These are phyloP conservation scores for Salix udensis DNA, from an alignment of 345 rosid genomes.

Conservation along the genomic window DNA sequence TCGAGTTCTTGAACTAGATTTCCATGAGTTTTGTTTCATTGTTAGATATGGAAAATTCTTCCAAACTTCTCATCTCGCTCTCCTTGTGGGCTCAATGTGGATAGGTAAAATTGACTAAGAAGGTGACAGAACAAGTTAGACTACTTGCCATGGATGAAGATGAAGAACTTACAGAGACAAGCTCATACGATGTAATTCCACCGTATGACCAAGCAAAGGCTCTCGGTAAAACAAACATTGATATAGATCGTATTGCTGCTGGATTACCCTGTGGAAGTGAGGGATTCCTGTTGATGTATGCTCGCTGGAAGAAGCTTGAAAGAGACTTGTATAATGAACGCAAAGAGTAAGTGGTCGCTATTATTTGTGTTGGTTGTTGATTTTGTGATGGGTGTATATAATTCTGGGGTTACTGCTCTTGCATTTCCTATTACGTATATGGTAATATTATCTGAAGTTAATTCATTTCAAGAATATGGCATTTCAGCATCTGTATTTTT, in stretches of 20 bases:
- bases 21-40: background rate
- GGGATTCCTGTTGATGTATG: slow-evolving; percentile 97
- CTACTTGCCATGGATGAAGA: slow-evolving; percentile 87
- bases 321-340: slow-evolving; percentile 97
- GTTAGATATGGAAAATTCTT: background rate
- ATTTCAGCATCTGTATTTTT: background rate
- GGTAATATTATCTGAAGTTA: background rate
- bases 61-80: background rate
- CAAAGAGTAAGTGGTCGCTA: slow-evolving; percentile 58
- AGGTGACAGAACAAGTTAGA: slow-evolving; percentile 91
- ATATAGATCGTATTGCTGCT: slow-evolving; percentile 95
- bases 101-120: slow-evolving; percentile 80
- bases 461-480: background rate
- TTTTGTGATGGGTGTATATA: background rate
- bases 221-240: slow-evolving; percentile 95
- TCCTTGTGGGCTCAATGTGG: slow-evolving; percentile 11
- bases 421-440: slow-evolving; percentile 5
- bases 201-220: slow-evolving; percentile 99
- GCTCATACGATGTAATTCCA: slow-evolving; percentile 58
- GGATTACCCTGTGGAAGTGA: slow-evolving; percentile 99
- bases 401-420: background rate
- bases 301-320: slow-evolving; percentile 98
- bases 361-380: slow-evolving; percentile 11
- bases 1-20: background rate
- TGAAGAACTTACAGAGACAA: slow-evolving; percentile 67